Evolutionary conservation across 1,284 basidiomycete genomes (phyloP).

Genomic region (Ganoderma resinaceum): DNA sequence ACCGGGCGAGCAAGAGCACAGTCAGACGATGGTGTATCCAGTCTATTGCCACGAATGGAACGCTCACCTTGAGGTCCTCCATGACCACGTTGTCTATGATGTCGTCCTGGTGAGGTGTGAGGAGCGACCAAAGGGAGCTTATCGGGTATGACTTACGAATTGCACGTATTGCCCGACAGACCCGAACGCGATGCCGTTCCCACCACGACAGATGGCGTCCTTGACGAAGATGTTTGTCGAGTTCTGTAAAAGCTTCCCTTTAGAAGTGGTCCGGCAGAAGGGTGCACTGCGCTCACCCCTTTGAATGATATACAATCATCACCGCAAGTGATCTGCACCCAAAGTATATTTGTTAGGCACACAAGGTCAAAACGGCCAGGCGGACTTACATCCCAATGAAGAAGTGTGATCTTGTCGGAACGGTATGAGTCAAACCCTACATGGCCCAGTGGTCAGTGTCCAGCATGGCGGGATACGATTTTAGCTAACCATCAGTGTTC

Average conservation of each 20-base stretch:
- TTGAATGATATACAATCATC: conserved; percentile 75
- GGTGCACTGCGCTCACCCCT: conserved; percentile 45
- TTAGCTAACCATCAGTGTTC: conserved; percentile 62
- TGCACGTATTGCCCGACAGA: conserved; percentile 67
- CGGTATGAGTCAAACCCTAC: conserved; percentile 67
- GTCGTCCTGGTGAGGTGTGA: conserved; percentile 49
- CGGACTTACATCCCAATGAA: conserved; percentile 55
- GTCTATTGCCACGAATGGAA: not conserved
- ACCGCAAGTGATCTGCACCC: conserved; percentile 55
- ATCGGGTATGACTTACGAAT: conserved; percentile 45
- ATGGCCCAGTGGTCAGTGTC: not conserved
- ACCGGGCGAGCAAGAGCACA: not conserved
- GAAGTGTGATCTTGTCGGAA: conserved; percentile 56
- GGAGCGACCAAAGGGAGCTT: not conserved
- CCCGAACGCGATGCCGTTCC: conserved; percentile 70
- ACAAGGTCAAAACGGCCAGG: not conserved
- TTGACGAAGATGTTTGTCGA: conserved; percentile 59
- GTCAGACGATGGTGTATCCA: not conserved
- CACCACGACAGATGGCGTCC: conserved; percentile 64
- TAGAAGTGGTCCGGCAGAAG: not conserved
- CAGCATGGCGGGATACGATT: too few species aligned
- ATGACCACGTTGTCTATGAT: conserved; percentile 61
- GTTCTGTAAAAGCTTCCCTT: conserved; percentile 45
- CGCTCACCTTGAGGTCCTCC: conserved; percentile 53
- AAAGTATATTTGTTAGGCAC: not conserved